Conservation (phyloP, 257 asterid species). For the Cruciata laevipes region DNA sequence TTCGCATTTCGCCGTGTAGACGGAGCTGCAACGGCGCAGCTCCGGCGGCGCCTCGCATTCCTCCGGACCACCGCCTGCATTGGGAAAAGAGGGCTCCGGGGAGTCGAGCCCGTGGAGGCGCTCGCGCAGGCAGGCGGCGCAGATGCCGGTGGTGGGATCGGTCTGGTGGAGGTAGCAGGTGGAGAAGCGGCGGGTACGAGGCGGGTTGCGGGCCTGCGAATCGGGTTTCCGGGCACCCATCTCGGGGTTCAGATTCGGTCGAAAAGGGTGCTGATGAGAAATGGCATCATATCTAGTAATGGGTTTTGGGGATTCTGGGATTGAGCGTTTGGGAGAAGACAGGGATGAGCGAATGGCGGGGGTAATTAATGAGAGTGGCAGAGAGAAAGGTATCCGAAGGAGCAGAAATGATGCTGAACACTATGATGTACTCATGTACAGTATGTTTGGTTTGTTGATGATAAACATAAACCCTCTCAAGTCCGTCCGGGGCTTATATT, state of each 20-base stretch:
- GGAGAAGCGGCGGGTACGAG: slow-evolving; percentile 54
- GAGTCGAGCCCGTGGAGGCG: slow-evolving; percentile 79
- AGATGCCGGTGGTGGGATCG: slow-evolving; percentile 74
- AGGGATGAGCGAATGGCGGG: neutral
- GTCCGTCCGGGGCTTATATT: slow-evolving; percentile 3
- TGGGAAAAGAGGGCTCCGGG: slow-evolving; percentile 18
- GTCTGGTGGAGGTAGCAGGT: slow-evolving; percentile 82
- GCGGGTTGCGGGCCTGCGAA: slow-evolving; percentile 21
- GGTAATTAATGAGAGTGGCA: neutral
- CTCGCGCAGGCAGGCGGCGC: slow-evolving; percentile 92
- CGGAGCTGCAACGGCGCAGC: slow-evolving; percentile 81
- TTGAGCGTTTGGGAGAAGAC: neutral
- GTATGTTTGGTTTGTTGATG: slow-evolving; percentile 20
- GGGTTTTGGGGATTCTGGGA: slow-evolving; percentile 1
- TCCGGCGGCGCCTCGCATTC: slow-evolving; percentile 27
- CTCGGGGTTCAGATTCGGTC: slow-evolving; percentile 25
- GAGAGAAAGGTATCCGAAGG: slow-evolving; percentile 32
- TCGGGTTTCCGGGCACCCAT: slow-evolving; percentile 27
- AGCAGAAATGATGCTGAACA: slow-evolving; percentile 12
- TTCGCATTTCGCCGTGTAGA: slow-evolving; percentile 36
- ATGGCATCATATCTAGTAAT: slow-evolving; percentile 9
- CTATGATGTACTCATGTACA: too few species aligned
- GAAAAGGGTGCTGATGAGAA: neutral
- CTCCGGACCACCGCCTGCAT: neutral
- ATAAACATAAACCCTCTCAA: slow-evolving; percentile 35